Percentiles rank a stretch among this genome's conserved stretches.
Conservation (phyloP, 129 eudicot genomes). For the Lactuca saligna region DNA sequence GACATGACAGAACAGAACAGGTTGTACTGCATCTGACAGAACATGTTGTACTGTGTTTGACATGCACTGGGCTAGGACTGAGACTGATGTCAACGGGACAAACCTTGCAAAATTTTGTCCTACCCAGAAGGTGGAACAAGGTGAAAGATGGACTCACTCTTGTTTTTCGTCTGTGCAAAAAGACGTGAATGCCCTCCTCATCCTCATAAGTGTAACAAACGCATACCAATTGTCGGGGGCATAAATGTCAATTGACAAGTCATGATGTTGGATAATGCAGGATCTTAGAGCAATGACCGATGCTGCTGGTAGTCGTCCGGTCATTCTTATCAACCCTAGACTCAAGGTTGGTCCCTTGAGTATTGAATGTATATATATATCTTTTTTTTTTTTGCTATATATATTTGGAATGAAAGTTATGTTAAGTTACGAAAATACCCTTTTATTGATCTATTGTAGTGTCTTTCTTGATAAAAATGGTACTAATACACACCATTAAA, state of each 20-base stretch:
- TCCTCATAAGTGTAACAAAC: not conserved
- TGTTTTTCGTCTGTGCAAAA: not conserved
- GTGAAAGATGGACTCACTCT: too few species aligned
- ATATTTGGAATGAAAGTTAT: too few species aligned
- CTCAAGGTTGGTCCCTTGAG: slow-evolving; percentile 64
- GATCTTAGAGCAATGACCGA: slow-evolving; percentile 97
- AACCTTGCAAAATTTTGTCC: too few species aligned
- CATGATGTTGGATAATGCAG: slow-evolving; percentile 48
- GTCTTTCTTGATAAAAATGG: not conserved
- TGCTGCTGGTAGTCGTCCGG: slow-evolving; percentile 98
- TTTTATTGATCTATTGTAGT: not conserved
- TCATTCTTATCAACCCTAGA: slow-evolving; percentile 84
- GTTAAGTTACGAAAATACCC: not conserved
- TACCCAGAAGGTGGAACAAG: not conserved
- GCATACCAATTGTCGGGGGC: not conserved
- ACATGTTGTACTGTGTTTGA: not conserved
- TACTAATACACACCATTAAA: slow-evolving; percentile 19
- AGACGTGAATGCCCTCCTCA: not conserved
- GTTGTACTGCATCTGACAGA: not conserved
- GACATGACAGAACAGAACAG: not conserved
- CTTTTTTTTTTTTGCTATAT: too few species aligned
- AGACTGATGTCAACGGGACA: not conserved
- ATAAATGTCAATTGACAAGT: slow-evolving; percentile 11
- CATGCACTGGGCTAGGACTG: not conserved
- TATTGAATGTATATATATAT: too few species aligned